Evolutionary conservation across 2,329 filamentous ascomycete species (phyloP).

Genomic region (Xylaria multiplex): DNA sequence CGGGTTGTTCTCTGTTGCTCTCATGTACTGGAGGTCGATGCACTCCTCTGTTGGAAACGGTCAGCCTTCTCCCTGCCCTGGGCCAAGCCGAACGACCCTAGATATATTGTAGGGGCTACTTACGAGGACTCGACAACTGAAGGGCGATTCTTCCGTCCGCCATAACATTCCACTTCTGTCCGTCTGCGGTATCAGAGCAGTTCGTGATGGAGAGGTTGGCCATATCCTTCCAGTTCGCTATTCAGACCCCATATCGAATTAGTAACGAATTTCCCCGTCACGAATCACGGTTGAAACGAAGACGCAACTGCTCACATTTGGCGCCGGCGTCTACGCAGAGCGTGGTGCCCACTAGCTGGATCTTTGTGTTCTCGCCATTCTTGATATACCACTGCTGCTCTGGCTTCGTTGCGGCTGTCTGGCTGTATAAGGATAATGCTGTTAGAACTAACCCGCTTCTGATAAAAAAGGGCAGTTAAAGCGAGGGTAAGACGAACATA

Average conservation of each 20-base stretch:
- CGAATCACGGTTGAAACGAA: not conserved
- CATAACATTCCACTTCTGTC: constrained; percentile 53
- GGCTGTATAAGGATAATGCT: constrained; percentile 37
- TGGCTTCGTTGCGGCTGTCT: constrained; percentile 48
- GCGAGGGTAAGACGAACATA: constrained; percentile 45
- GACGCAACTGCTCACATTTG: constrained; percentile 39
- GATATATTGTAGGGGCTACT: constrained; percentile 30
- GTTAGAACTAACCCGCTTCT: constrained; percentile 5
- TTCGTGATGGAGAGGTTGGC: constrained; percentile 50
- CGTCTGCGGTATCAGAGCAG: constrained; percentile 49
- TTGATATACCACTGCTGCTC: constrained; percentile 57
- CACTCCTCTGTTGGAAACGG: constrained; percentile 50
- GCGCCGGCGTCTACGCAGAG: constrained; percentile 55
- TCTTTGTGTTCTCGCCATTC: constrained; percentile 47
- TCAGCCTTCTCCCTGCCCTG: not conserved
- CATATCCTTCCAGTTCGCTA: constrained; percentile 56
- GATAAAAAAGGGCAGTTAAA: not conserved
- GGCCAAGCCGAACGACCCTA: not conserved
- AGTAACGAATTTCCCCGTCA: not conserved
- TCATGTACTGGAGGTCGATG: constrained; percentile 55
- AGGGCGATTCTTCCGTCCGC: constrained; percentile 54
- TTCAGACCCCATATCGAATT: constrained; percentile 5
- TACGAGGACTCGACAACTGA: constrained; percentile 50
- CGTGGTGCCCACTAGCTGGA: constrained; percentile 52
- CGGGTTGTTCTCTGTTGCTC: constrained; percentile 54